These are phyloP conservation scores for Eleusine indica DNA, from an alignment of 176 grass and related monocot genomes.

Conservation along the genomic window DNA sequence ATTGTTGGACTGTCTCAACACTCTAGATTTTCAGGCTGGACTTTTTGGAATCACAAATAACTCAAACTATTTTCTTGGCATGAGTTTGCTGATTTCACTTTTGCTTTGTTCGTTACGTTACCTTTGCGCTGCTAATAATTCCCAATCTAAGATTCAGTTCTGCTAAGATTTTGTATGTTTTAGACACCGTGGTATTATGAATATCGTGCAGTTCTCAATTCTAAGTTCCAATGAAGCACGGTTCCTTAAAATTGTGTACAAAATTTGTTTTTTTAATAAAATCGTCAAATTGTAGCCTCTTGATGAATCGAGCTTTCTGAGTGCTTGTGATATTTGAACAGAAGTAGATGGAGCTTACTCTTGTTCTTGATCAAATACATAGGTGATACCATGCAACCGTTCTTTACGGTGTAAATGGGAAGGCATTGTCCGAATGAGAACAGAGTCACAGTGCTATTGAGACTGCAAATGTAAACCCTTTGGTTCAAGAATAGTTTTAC, in stretches of 20 bases:
- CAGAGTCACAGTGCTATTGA: neutral
- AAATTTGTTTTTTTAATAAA: neutral
- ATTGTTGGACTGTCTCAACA: conserved; percentile 39
- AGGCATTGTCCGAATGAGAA: neutral
- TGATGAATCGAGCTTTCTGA: neutral
- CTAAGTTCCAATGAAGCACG: neutral
- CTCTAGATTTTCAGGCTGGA: conserved; percentile 26
- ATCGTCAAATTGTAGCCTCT: neutral
- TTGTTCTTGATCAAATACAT: neutral
- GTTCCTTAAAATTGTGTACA: neutral
- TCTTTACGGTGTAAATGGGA: neutral
- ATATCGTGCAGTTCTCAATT: conserved; percentile 3
- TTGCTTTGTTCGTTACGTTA: conserved; percentile 13
- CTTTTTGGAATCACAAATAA: conserved; percentile 12
- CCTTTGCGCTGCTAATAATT: conserved; percentile 10
- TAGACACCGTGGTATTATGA: conserved; percentile 7
- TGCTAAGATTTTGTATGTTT: neutral
- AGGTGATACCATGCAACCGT: neutral
- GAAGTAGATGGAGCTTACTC: neutral
- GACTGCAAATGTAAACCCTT: neutral
- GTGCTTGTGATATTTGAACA: neutral
- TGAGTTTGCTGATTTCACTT: neutral
- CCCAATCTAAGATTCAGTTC: neutral
- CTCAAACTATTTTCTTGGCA: conserved; percentile 10
- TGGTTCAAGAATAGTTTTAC: conserved; percentile 23